Evolutionary conservation across 192 early-diverging fungal species (phyloP).

Genomic region (Ambispora gerdemannii): DNA sequence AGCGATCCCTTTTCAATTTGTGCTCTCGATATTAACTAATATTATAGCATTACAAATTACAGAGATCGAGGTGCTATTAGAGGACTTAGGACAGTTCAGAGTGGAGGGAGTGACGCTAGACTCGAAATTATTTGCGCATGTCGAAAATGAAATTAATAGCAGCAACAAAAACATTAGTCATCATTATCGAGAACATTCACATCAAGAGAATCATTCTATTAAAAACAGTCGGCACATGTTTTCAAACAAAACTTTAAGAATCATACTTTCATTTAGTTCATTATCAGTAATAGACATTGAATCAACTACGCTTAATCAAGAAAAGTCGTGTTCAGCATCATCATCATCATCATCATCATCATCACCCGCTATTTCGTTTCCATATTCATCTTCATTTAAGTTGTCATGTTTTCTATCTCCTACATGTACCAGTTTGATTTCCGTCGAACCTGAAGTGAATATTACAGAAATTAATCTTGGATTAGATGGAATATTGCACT

Average conservation of each 20-base stretch:
- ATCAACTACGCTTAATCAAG: slow-evolving; percentile 5
- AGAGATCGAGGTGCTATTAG: slow-evolving; percentile 23
- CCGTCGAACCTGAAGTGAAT: slow-evolving; percentile 30
- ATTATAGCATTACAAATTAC: slow-evolving; percentile 37
- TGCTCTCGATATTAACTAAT: slow-evolving; percentile 42
- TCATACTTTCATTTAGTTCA: slow-evolving; percentile 27
- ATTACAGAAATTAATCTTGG: slow-evolving; percentile 22
- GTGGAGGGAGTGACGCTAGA: slow-evolving; percentile 28
- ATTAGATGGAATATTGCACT: slow-evolving; percentile 28
- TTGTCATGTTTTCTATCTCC: slow-evolving; percentile 43
- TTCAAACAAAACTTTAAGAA: slow-evolving; percentile 41
- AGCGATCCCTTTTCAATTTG: slow-evolving; percentile 42
- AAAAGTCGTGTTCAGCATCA: neutral
- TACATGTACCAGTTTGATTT: slow-evolving; percentile 39
- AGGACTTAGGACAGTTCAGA: slow-evolving; percentile 24
- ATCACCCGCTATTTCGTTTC: slow-evolving; percentile 24
- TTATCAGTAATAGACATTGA: slow-evolving; percentile 28
- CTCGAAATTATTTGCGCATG: slow-evolving; percentile 36
- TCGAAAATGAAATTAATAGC: slow-evolving; percentile 1
- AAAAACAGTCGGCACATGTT: slow-evolving; percentile 40
- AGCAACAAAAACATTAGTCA: neutral
- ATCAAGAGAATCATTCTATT: slow-evolving; percentile 38
- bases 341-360: slow-evolving; percentile 22
- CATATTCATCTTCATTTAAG: slow-evolving; percentile 22
- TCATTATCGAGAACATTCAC: neutral